These are phyloP conservation scores for Pseudoperonospora humuli DNA, from an alignment of 352 stramenopile species.

Conservation along the genomic window DNA sequence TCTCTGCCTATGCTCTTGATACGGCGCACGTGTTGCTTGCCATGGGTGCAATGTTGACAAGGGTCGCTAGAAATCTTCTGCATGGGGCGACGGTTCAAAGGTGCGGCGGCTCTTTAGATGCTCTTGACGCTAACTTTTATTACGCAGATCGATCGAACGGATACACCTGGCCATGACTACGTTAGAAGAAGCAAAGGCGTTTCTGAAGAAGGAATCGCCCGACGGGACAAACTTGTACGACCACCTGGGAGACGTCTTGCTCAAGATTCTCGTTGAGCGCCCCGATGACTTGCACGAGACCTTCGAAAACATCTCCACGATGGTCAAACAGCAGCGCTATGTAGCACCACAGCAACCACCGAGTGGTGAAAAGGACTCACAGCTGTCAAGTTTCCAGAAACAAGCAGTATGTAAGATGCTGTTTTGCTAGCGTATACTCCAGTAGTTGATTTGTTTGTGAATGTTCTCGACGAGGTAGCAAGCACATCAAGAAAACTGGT, in stretches of 20 bases:
- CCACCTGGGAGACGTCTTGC: conserved; percentile 75
- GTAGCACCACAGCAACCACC: conserved; percentile 26
- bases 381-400: conserved; percentile 33
- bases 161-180: conserved; percentile 39
- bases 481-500: conserved; percentile 55
- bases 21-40: not conserved
- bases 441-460: not conserved
- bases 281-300: conserved; percentile 76
- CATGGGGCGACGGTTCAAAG: conserved; percentile 19
- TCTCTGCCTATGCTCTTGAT: not conserved
- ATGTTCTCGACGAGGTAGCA: conserved; percentile 21
- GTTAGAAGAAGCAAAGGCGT: conserved; percentile 85
- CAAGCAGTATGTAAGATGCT: conserved; percentile 35
- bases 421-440: not conserved
- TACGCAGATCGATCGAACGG: conserved; percentile 2
- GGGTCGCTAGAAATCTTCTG: conserved; percentile 14
- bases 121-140: not conserved
- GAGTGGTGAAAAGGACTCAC: conserved; percentile 13
- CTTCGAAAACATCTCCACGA: conserved; percentile 83
- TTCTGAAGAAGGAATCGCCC: conserved; percentile 68
- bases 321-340: conserved; percentile 79
- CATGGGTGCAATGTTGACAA: conserved; percentile 2
- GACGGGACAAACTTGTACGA: conserved; percentile 83
- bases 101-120: not conserved
- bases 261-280: conserved; percentile 82